These are phyloP conservation scores for Carex myosuroides DNA, from an alignment of 176 grass and related monocot species.

Conservation along the genomic window DNA sequence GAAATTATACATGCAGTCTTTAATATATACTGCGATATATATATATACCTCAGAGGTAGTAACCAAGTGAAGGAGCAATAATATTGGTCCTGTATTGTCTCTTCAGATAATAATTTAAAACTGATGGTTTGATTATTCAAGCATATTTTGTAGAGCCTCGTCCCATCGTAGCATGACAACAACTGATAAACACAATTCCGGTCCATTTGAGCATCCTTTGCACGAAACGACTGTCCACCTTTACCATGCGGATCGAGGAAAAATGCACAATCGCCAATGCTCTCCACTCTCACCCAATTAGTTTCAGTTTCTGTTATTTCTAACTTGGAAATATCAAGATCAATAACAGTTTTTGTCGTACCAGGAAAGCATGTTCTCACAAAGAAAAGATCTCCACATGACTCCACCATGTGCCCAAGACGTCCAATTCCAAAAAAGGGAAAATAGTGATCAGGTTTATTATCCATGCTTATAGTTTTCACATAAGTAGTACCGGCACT, in stretches of 20 bases:
- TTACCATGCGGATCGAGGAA: not conserved
- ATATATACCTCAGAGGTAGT: not conserved
- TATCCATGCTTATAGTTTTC: not conserved
- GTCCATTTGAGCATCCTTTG: not conserved
- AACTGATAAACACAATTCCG: not conserved
- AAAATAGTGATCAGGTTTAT: not conserved
- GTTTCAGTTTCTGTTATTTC: not conserved
- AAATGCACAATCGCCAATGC: conserved; percentile 10
- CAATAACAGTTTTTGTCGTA: not conserved
- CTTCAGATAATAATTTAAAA: not conserved
- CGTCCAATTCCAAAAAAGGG: not conserved
- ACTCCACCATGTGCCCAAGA: not conserved
- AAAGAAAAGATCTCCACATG: not conserved
- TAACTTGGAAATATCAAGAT: not conserved
- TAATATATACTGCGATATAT: no score
- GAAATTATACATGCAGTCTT: no score
- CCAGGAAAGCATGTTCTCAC: not conserved
- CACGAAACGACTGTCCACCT: not conserved
- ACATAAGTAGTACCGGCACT: not conserved
- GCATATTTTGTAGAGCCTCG: not conserved
- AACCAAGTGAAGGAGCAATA: not conserved
- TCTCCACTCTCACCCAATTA: conserved; percentile 15
- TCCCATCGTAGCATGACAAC: not conserved
- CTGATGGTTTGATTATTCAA: not conserved
- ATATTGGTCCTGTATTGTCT: not conserved